phyloP scores from a whole-genome alignment of 257 asterid genomes.

The Eustoma russellianum region DNA sequence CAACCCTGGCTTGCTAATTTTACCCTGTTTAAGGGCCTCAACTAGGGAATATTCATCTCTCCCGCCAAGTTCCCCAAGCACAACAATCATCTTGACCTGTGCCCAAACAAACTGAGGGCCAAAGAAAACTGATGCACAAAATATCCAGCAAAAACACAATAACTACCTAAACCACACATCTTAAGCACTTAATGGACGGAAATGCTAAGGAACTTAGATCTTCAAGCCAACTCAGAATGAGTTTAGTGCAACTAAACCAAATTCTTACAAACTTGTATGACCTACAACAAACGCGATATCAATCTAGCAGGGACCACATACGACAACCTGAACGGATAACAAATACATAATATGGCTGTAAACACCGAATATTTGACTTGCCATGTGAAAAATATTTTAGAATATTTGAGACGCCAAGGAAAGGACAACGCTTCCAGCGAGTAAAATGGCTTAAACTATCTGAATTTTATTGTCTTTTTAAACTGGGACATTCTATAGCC shows the following conservation, averaged over 20 bases:
- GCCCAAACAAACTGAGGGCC: constrained; percentile 11
- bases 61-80: constrained; percentile 99
- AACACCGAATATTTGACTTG: too few species aligned
- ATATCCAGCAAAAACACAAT: not conserved
- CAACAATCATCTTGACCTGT: constrained; percentile 90
- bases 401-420: too few species aligned
- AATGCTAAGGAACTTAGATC: not conserved
- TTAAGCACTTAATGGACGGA: not conserved
- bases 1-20: constrained; percentile 87
- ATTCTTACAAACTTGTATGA: not conserved
- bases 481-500: not conserved
- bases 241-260: too few species aligned
- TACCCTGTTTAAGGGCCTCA: constrained; percentile 95
- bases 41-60: constrained; percentile 97
- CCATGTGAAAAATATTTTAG: too few species aligned
- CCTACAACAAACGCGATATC: not conserved
- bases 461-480: not conserved
- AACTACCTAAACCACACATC: not conserved
- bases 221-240: not conserved
- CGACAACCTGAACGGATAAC: too few species aligned
- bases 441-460: not conserved
- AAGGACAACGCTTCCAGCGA: too few species aligned
- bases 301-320: too few species aligned
- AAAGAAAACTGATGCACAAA: constrained; percentile 6
- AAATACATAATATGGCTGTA: not conserved